phyloP scores from a whole-genome alignment of 768 basidiomycete genomes.

The Lactifluus subvellereus region DNA sequence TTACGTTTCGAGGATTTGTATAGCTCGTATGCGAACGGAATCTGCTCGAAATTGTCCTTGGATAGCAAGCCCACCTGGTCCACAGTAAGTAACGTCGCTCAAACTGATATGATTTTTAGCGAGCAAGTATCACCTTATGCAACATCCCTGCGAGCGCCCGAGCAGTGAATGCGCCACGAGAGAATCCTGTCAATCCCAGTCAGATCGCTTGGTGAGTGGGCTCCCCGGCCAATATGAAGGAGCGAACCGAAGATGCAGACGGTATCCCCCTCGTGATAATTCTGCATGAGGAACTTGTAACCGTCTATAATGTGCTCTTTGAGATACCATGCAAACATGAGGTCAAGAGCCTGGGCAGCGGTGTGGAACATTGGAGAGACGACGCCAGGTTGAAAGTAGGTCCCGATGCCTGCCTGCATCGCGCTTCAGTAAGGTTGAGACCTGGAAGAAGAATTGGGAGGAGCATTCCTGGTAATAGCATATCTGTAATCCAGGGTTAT shows the following conservation, averaged over 20 bases:
- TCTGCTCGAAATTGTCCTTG: slow-evolving; percentile 58
- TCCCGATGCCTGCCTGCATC: slow-evolving; percentile 40
- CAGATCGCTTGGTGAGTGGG: background rate
- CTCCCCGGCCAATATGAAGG: background rate
- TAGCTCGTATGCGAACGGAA: slow-evolving; percentile 68
- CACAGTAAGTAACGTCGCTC: background rate
- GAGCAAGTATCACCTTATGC: slow-evolving; percentile 44
- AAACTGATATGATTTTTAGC: background rate
- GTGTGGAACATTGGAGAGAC: slow-evolving; percentile 52
- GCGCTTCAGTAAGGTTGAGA: background rate
- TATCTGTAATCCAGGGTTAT: slow-evolving; percentile 32
- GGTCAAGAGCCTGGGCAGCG: slow-evolving; percentile 59
- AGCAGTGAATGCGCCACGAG: slow-evolving; percentile 58
- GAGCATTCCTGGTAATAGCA: slow-evolving; percentile 58
- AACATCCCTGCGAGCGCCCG: slow-evolving; percentile 75
- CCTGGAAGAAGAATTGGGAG: background rate
- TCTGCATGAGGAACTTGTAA: slow-evolving; percentile 61
- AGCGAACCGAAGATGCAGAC: slow-evolving; percentile 65
- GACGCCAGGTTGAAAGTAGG: slow-evolving; percentile 54
- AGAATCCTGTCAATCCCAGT: slow-evolving; percentile 51
- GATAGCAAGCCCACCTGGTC: slow-evolving; percentile 63
- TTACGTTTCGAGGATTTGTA: slow-evolving; percentile 51
- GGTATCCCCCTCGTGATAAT: slow-evolving; percentile 62
- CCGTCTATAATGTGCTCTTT: background rate
- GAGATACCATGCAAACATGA: slow-evolving; percentile 72